A percentile compares a stretch with the other conserved stretches of the same genome.
phyloP scores from a whole-genome alignment of 805 yeast genomes.

The Sugiyamaella qingdaonensis region DNA sequence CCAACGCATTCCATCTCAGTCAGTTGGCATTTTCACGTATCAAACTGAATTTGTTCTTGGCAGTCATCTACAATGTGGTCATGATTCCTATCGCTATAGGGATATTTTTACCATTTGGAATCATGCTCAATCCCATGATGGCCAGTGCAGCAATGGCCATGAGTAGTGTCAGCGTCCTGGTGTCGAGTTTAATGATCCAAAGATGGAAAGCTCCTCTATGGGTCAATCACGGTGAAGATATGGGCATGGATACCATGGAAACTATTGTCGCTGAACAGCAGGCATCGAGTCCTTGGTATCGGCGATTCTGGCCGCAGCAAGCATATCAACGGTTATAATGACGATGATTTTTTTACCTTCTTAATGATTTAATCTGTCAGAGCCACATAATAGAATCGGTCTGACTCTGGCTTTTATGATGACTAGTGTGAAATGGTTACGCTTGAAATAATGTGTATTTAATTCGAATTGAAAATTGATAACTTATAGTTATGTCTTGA shows the following conservation, averaged over 20 bases:
- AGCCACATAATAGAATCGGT: no score
- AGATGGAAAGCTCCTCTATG: conserved; percentile 38
- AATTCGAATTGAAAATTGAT: no score
- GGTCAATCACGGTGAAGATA: neutral
- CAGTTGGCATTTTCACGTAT: conserved; percentile 67
- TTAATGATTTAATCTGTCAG: no score
- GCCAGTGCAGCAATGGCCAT: conserved; percentile 95
- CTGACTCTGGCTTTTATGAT: neutral
- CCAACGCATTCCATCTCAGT: conserved; percentile 62
- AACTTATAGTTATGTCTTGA: no score
- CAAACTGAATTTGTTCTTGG: conserved; percentile 80
- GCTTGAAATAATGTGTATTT: no score
- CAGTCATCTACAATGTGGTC: conserved; percentile 72
- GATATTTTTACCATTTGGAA: conserved; percentile 67
- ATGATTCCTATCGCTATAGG: conserved; percentile 99
- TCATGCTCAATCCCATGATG: conserved; percentile 73
- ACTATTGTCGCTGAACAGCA: neutral
- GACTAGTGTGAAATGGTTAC: no score
- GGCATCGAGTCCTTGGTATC: neutral
- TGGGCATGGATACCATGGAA: neutral
- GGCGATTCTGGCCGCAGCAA: neutral
- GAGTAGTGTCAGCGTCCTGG: conserved; percentile 83
- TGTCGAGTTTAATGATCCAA: conserved; percentile 71
- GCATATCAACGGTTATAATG: neutral
- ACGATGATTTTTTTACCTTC: neutral